Evolutionary conservation across 768 basidiomycete species (phyloP).

Genomic region (Strobilomyces dryophilus): DNA sequence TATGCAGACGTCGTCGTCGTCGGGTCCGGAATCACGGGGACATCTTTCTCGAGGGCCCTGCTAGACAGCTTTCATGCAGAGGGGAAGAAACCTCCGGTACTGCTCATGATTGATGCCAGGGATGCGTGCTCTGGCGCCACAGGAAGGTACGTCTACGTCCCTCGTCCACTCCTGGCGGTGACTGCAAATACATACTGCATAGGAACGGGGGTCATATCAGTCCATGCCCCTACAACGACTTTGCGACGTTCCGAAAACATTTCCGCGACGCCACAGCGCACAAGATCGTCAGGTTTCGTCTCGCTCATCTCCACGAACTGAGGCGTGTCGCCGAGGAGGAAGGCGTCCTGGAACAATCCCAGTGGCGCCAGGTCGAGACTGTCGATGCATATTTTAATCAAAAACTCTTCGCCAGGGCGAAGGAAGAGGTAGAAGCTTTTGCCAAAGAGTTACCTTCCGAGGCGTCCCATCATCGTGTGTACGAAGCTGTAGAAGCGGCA

Average conservation of each 20-base stretch:
- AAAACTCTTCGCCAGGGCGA: slow-evolving; percentile 39
- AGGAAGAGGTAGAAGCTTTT: slow-evolving; percentile 42
- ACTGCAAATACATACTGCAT: background rate
- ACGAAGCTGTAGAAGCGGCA: slow-evolving; percentile 32
- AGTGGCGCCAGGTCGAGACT: slow-evolving; percentile 54
- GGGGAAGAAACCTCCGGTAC: slow-evolving; percentile 24
- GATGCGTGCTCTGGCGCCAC: slow-evolving; percentile 74
- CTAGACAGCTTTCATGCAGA: slow-evolving; percentile 34
- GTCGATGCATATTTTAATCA: slow-evolving; percentile 52
- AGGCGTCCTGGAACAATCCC: slow-evolving; percentile 46
- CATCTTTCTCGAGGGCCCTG: slow-evolving; percentile 52
- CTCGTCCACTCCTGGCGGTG: background rate
- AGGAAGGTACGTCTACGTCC: slow-evolving; percentile 47
- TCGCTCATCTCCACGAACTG: slow-evolving; percentile 51
- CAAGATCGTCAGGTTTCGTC: slow-evolving; percentile 56
- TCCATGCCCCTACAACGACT: slow-evolving; percentile 58
- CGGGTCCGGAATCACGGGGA: slow-evolving; percentile 76
- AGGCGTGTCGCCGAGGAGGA: slow-evolving; percentile 51
- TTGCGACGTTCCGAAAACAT: slow-evolving; percentile 40
- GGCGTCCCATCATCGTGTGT: slow-evolving; percentile 30
- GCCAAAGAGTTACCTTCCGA: slow-evolving; percentile 48
- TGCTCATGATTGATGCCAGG: slow-evolving; percentile 81
- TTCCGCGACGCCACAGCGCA: slow-evolving; percentile 46
- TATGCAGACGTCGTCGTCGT: slow-evolving; percentile 67
- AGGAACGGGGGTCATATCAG: slow-evolving; percentile 73